Percentiles rank a stretch among this genome's conserved stretches.
Evolutionary conservation across 345 rosid species (phyloP).

Genomic region (Angophora floribunda): DNA sequence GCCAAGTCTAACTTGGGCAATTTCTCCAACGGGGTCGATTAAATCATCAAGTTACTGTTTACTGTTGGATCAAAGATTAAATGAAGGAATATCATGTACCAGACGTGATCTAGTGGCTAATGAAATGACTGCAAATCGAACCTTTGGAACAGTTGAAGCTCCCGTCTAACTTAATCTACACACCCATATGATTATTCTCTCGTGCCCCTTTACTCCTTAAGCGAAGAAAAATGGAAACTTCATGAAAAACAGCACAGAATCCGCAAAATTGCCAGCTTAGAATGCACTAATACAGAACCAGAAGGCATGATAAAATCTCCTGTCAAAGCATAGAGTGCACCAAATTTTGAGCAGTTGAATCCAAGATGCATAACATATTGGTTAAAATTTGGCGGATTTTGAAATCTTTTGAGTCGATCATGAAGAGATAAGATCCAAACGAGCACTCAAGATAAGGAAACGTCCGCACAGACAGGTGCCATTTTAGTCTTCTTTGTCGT

Average conservation of each 20-base stretch:
- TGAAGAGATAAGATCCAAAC: neutral
- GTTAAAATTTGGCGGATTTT: neutral
- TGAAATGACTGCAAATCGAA: neutral
- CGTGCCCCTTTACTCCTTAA: neutral
- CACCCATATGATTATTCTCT: neutral
- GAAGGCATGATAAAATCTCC: neutral
- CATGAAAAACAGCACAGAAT: neutral
- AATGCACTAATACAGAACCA: neutral
- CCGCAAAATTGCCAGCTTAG: neutral
- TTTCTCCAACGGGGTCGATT: neutral
- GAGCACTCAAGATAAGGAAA: neutral
- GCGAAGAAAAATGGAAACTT: neutral
- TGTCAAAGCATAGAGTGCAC: neutral
- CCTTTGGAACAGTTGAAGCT: neutral
- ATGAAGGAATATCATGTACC: neutral
- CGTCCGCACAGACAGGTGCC: neutral
- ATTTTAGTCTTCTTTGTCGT: neutral
- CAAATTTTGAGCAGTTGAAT: neutral
- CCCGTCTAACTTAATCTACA: neutral
- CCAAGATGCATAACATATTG: neutral
- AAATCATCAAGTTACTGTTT: neutral
- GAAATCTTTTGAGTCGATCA: neutral
- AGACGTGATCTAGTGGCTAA: neutral
- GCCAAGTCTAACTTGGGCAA: neutral
- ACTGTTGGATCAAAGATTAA: neutral